Evolutionary conservation across 139 green algal species (phyloP), one percentile per base, ranked within the genome.

Genomic region (Picochlorum sp.): DNA sequence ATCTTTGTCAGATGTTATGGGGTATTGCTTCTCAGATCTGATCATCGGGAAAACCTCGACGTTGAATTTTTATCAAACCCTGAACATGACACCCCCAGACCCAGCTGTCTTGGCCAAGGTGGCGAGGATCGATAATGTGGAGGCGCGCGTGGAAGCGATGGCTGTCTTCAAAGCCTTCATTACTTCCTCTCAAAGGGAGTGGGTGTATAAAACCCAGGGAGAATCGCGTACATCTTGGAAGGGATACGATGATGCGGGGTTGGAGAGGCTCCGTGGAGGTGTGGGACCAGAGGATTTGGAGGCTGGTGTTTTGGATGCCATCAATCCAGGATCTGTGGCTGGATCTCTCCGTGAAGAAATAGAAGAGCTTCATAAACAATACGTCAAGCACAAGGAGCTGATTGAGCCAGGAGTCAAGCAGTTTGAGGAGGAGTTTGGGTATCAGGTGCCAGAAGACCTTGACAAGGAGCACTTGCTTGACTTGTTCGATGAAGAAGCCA

Each of bases 11-110:
- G 45, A 60, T 11, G 45, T 70, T 26, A 67, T 74, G 11, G 66
- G 66, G 20, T 45, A 57, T 28, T 78, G 71, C 60, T 78, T 74
- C 60, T 51, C 47, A 24, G 49, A 18, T 15, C 37, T 78, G 16
- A 49, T 74, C 2, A 49, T 78, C 15, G 71, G 71, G 31, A 73
- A 78, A 55, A 67, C 65, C 41, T 68, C 47, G 37, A 78, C 71
- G 20, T 58, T 78, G 49, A 78, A 78, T 58, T 78, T 70, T 50
- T 78, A 78, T 59, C 71, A 78, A 54, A 8, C 58, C 2, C 24
- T 71, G 4, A 74, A 74, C 49, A 49, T 23, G 26, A 73, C 59
- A 34, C 28, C 37, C 28, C 15, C 31, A 14, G 15, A 68, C 45
- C 18, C 14, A 3, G 31, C 16, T 10, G 51, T 34, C 23, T 23